Evolutionary conservation across 1,284 basidiomycete genomes (phyloP), one percentile per base, ranked within the genome.

Genomic region (Leccinum pachyderme): DNA sequence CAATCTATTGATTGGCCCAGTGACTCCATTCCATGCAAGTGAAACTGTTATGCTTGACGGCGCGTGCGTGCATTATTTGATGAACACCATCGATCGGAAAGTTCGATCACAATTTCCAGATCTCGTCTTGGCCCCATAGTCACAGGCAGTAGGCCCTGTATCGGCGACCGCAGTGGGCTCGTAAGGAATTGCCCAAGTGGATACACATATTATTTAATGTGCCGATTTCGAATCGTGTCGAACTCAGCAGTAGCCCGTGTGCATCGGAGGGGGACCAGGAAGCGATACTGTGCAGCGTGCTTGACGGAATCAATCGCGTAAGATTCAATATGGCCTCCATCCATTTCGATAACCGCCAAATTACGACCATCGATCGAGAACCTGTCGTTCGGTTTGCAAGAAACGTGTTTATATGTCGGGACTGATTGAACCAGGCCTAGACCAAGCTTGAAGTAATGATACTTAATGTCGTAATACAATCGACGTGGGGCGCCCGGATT

Each of bases 361-460:
- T 31, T 11, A 31, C 9, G 9, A 31, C 8, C 29, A 9, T 9
- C 41, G 44, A 76, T 73, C n/a, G 72, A 70, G 59, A 77, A 76
- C 12, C 58, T 58, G 49, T 59, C 77, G 49, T 70, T 67, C 2
- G 74, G 67, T 51, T 72, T 72, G 62, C 75, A 77, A n/a, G 70
- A 63, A 75, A 51, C 73, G 63, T 29, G 49, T 61, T 58, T 5
- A 66, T 58, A 24, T 76, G 60, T 64, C 47, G 32, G 18, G 22
- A 45, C 18, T 18, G 18, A 24, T 13, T 46, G 60, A 52, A 32
- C 58, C 28, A 47, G 55, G 48, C 25, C 13, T 25, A 27, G 29
- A 15, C 27, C 8, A 18, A 46, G 25, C 13, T 31, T 24, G 13
- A 27, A 6, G 15, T n/a, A 24, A 39, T 8, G 43, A 49, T 65